Conservation (phyloP, 345 rosid genomes). For the Barbarea vulgaris region DNA sequence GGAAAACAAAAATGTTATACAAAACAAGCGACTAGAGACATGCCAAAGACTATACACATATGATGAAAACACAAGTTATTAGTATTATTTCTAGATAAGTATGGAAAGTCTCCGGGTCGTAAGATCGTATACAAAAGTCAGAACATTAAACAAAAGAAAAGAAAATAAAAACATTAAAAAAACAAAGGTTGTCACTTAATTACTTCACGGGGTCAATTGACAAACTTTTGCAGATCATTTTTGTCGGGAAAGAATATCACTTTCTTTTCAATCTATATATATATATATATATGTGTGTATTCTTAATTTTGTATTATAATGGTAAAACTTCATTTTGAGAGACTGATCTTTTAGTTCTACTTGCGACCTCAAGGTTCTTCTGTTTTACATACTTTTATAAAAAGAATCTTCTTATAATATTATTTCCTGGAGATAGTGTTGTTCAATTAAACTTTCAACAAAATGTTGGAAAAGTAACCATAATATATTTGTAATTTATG, state of each 20-base stretch:
- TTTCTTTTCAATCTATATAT: neutral
- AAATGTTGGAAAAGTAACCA: neutral
- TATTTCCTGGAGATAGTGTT: neutral
- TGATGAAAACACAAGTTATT: neutral
- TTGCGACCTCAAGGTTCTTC: neutral
- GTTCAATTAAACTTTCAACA: neutral
- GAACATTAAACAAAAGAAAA: neutral
- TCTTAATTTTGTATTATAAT: neutral
- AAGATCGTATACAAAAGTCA: conserved; percentile 15
- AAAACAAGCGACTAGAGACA: conserved; percentile 15
- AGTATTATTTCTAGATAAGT: neutral
- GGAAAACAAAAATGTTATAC: neutral
- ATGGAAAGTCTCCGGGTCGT: conserved; percentile 21
- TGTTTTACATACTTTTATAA: neutral
- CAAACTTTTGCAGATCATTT: conserved; percentile 27
- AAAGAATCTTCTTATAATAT: neutral
- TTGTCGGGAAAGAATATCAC: neutral
- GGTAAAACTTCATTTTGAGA: neutral
- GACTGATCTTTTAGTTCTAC: neutral
- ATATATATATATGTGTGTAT: too few relatives aligned
- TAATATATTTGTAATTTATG: neutral
- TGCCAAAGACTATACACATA: conserved; percentile 7
- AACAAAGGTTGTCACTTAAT: conserved; percentile 6
- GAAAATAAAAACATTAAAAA: neutral
- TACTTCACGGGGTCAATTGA: conserved; percentile 19